phyloP scores from a whole-genome alignment of 345 rosid genomes.

The Noccaea caerulescens region DNA sequence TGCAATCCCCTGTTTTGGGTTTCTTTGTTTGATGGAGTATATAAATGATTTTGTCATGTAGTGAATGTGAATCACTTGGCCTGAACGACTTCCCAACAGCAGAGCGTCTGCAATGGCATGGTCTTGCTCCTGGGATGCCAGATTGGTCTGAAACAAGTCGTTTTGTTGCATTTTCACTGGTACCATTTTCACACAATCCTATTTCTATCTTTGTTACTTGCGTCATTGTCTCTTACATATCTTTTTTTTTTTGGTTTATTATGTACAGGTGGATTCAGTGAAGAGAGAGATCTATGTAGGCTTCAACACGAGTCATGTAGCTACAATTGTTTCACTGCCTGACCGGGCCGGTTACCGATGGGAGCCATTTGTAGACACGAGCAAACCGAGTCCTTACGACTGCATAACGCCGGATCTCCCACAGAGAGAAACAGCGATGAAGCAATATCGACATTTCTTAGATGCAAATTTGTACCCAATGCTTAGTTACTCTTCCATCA shows the following conservation, averaged over 20 bases:
- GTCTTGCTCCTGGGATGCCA: constrained; percentile 71
- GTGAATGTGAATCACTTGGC: constrained; percentile 92
- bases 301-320: constrained; percentile 76
- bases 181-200: constrained; percentile 33
- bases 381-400: constrained; percentile 81
- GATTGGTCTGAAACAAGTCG: constrained; percentile 92
- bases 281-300: constrained; percentile 85
- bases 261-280: constrained; percentile 66
- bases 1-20: not conserved
- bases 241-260: not conserved
- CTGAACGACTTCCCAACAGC: constrained; percentile 86
- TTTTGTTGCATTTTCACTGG: constrained; percentile 93
- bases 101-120: constrained; percentile 93
- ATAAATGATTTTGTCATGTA: constrained; percentile 42
- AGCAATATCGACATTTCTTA: constrained; percentile 75
- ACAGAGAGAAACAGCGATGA: constrained; percentile 58
- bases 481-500: constrained; percentile 85
- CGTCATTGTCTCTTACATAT: not conserved
- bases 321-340: constrained; percentile 67
- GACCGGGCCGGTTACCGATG: constrained; percentile 81
- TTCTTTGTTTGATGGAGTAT: constrained; percentile 2
- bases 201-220: not conserved
- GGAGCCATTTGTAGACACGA: constrained; percentile 88
- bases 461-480: constrained; percentile 84
- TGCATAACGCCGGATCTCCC: constrained; percentile 70